Percentiles rank a stretch among this genome's conserved stretches.
Conservation (phyloP, 225 moss, liverwort and hornwort species). For the Polytrichum formosum region DNA sequence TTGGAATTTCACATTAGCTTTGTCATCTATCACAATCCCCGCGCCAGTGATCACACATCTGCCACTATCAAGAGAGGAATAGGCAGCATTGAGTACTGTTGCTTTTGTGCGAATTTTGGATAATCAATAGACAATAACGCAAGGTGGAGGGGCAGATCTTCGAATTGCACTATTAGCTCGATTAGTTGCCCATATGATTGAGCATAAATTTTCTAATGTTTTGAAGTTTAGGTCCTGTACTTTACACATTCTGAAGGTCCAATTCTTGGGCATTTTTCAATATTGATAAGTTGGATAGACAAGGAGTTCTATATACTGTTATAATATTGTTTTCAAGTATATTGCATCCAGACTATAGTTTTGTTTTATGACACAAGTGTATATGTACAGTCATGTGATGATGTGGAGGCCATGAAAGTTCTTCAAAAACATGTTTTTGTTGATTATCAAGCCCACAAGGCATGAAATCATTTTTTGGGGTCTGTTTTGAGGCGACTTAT, state of each 20-base stretch:
- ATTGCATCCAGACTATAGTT: no score
- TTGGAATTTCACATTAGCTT: no score
- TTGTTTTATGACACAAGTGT: conserved; percentile 15
- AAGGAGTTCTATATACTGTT: not conserved
- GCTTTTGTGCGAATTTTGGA: conserved; percentile 91
- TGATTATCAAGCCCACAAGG: conserved; percentile 97
- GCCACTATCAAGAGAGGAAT: conserved; percentile 85
- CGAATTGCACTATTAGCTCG: conserved; percentile 89
- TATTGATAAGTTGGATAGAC: no score
- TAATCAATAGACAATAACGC: conserved; percentile 81
- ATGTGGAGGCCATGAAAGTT: conserved; percentile 76
- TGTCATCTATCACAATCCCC: conserved; percentile 50
- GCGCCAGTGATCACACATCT: conserved; percentile 72
- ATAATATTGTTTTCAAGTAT: conserved; percentile 4
- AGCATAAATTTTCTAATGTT: not conserved
- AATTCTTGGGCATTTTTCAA: no score
- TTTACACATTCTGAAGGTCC: no score
- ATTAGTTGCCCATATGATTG: conserved; percentile 65
- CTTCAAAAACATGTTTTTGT: conserved; percentile 88
- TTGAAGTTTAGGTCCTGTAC: no score
- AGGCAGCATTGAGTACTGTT: conserved; percentile 70
- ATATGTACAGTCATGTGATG: conserved; percentile 70
- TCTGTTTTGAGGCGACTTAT: no score
- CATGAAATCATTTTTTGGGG: not conserved
- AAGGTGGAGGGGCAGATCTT: conserved; percentile 90